phyloP scores from a whole-genome alignment of 2,329 filamentous ascomycete species.

The Coniella vitis region DNA sequence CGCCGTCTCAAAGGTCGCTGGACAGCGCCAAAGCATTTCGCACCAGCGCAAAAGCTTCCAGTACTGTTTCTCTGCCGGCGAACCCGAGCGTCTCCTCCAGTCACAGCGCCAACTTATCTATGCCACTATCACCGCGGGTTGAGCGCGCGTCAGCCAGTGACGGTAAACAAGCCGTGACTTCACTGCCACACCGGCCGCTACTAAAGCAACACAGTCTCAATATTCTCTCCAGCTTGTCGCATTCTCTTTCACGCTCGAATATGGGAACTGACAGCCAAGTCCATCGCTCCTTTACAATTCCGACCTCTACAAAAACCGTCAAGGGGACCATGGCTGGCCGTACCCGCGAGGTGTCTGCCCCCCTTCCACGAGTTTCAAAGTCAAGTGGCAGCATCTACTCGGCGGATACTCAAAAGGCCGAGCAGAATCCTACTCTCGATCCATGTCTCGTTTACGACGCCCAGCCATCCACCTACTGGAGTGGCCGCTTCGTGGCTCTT shows the following conservation, averaged over 20 bases:
- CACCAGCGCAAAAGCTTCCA: too few relatives aligned
- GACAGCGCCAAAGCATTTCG: too few relatives aligned
- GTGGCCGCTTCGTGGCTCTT: conserved; percentile 52
- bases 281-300: conserved; percentile 6
- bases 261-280: conserved; percentile 3
- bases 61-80: too few relatives aligned
- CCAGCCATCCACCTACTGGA: conserved; percentile 51
- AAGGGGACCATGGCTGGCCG: not conserved
- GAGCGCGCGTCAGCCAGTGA: not conserved
- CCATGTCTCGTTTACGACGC: conserved; percentile 31
- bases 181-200: conserved; percentile 1
- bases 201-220: conserved; percentile 11
- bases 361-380: not conserved
- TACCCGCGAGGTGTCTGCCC: not conserved
- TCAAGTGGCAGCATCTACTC: conserved; percentile 6
- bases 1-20: not conserved
- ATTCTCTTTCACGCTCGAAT: conserved; percentile 13
- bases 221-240: conserved; percentile 10
- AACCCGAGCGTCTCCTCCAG: too few relatives aligned
- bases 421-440: conserved; percentile 10
- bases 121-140: too few relatives aligned
- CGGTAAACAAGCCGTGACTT: not conserved
- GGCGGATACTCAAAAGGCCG: conserved; percentile 14
- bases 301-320: conserved; percentile 11
- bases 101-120: too few relatives aligned